Conservation (phyloP, 371 early-diverging fungal species). For the Mortierella sp. region DNA sequence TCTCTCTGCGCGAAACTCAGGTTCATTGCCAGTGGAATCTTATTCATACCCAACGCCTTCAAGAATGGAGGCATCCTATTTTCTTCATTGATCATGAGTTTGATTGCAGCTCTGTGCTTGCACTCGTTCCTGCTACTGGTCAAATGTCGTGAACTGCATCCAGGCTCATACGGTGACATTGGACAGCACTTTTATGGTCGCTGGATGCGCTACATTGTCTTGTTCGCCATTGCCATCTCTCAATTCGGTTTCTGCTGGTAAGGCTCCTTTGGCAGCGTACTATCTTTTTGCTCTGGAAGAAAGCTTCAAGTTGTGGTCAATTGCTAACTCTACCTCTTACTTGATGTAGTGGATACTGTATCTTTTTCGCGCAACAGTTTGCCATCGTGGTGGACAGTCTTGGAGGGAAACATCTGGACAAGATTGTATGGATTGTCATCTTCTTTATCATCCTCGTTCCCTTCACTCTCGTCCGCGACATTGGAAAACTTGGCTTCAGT, state of each 20-base stretch:
- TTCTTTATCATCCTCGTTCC: constrained; percentile 81
- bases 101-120: constrained; percentile 72
- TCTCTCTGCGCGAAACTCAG: constrained; percentile 16
- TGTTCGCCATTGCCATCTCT: constrained; percentile 85
- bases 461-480: constrained; percentile 86
- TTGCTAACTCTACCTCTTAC: too few relatives aligned
- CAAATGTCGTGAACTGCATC: constrained; percentile 70
- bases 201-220: constrained; percentile 79
- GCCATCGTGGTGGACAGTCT: constrained; percentile 48
- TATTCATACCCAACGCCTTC: constrained; percentile 85
- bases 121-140: constrained; percentile 75
- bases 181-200: constrained; percentile 85
- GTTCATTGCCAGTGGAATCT: constrained; percentile 85
- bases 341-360: constrained; percentile 35
- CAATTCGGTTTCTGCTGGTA: constrained; percentile 92
- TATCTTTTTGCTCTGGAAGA: not conserved
- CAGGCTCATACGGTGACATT: constrained; percentile 93
- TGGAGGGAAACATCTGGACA: constrained; percentile 40
- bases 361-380: constrained; percentile 51
- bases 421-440: constrained; percentile 70
- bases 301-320: too few relatives aligned
- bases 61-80: constrained; percentile 83
- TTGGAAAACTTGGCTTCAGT: constrained; percentile 84
- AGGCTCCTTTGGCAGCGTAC: constrained; percentile 59
- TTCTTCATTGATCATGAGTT: constrained; percentile 69